These are phyloP conservation scores for Aspergillus sojae DNA, from an alignment of 2,329 filamentous ascomycete genomes.

Conservation along the genomic window DNA sequence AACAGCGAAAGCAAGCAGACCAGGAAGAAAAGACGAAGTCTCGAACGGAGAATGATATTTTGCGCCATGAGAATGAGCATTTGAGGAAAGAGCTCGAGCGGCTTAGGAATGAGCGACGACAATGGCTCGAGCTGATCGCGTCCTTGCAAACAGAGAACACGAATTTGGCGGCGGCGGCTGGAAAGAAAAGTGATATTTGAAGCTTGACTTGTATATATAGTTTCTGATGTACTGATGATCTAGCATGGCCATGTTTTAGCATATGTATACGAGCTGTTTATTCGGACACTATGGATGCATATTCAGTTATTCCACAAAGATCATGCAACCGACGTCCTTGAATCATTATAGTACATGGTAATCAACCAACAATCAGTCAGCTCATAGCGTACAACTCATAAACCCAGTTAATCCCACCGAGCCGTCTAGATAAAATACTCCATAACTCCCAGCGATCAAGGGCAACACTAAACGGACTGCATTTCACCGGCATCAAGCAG, in stretches of 20 bases:
- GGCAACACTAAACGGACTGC: background rate
- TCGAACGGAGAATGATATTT: slow-evolving; percentile 47
- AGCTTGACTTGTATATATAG: background rate
- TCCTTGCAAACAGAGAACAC: slow-evolving; percentile 63
- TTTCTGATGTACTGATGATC: background rate
- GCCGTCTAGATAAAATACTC: background rate
- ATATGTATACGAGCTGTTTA: background rate
- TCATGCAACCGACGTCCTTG: background rate
- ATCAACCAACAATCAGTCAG: background rate
- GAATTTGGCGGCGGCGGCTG: slow-evolving; percentile 34
- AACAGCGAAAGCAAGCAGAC: slow-evolving; percentile 39
- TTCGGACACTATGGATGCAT: background rate
- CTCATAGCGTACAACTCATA: background rate
- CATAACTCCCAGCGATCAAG: background rate
- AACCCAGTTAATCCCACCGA: background rate
- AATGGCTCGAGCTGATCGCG: slow-evolving; percentile 55
- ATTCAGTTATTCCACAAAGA: background rate
- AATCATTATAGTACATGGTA: background rate
- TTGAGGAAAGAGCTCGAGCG: slow-evolving; percentile 53
- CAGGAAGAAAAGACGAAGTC: slow-evolving; percentile 49
- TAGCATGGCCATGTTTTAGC: background rate
- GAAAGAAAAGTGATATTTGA: background rate
- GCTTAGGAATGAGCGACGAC: slow-evolving; percentile 52
- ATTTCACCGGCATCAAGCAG: background rate
- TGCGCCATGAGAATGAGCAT: slow-evolving; percentile 51